These are phyloP conservation scores for Penicillium sp. DNA, from an alignment of 2,329 filamentous ascomycete genomes.

Conservation along the genomic window DNA sequence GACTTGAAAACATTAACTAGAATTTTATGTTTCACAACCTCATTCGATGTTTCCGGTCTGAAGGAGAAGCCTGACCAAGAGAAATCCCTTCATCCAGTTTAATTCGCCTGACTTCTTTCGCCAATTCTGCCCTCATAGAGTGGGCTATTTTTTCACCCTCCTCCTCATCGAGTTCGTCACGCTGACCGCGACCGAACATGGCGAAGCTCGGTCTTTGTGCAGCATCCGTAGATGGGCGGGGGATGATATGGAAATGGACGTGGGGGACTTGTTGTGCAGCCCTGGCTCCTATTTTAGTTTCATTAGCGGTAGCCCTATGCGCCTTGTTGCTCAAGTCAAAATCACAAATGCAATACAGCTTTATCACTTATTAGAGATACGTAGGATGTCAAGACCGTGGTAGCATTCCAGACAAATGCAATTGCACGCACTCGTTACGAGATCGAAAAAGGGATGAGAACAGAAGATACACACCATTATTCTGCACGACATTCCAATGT, in stretches of 20 bases:
- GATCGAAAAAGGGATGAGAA: neutral
- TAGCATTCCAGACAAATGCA: neutral
- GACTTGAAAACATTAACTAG: neutral
- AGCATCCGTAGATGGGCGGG: conserved; percentile 62
- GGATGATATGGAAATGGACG: conserved; percentile 94
- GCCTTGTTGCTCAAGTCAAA: neutral
- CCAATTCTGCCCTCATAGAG: conserved; percentile 43
- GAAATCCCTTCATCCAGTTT: conserved; percentile 42
- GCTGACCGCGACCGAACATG: conserved; percentile 53
- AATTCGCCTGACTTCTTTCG: conserved; percentile 41
- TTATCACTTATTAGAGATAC: neutral
- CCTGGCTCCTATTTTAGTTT: conserved; percentile 61
- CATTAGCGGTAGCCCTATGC: conserved; percentile 7
- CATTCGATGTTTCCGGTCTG: conserved; percentile 15
- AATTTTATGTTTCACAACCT: conserved; percentile 23
- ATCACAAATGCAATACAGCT: neutral
- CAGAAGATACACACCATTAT: conserved; percentile 65
- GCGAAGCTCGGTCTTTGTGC: conserved; percentile 40
- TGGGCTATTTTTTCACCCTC: conserved; percentile 45
- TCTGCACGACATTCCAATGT: conserved; percentile 97
- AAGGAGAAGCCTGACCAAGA: conserved; percentile 28
- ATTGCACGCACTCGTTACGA: neutral
- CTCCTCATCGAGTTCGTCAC: conserved; percentile 53
- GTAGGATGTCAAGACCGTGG: neutral
- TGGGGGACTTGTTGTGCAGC: conserved; percentile 93